Percentiles rank a stretch among this genome's conserved stretches.
Evolutionary conservation across 2,329 filamentous ascomycete species (phyloP).

Genomic region (Trichoderma citrinoviride): DNA sequence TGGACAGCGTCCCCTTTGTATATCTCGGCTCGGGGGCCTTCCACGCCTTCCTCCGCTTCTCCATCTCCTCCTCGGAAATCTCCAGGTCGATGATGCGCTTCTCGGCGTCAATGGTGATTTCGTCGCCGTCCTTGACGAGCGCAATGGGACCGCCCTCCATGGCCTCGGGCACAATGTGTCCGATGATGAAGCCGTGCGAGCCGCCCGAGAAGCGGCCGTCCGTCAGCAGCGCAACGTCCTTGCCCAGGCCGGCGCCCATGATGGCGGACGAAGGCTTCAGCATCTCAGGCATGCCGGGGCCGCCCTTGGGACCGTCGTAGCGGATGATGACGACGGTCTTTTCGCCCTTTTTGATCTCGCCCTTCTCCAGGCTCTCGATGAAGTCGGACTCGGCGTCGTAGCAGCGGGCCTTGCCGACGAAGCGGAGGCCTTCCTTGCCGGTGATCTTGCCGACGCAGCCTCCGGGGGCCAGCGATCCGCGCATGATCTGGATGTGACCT

Average conservation of each 20-base stretch:
- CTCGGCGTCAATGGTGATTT: conserved; percentile 79
- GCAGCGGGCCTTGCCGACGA: conserved; percentile 76
- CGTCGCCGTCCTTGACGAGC: conserved; percentile 76
- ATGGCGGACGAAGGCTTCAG: conserved; percentile 88
- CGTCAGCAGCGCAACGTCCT: conserved; percentile 71
- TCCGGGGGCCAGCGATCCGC: conserved; percentile 78
- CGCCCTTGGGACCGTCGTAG: conserved; percentile 91
- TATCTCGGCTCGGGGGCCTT: conserved; percentile 58
- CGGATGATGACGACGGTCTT: conserved; percentile 89
- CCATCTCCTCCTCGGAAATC: conserved; percentile 64
- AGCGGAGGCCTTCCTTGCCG: conserved; percentile 83
- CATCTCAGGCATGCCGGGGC: conserved; percentile 93
- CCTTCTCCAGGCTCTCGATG: conserved; percentile 71
- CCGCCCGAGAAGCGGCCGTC: conserved; percentile 78
- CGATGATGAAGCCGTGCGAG: conserved; percentile 82
- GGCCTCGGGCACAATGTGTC: conserved; percentile 84
- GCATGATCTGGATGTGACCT: conserved; percentile 85
- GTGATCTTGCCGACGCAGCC: conserved; percentile 93
- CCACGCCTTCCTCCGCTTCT: conserved; percentile 57
- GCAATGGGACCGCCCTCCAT: conserved; percentile 82
- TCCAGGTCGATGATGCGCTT: conserved; percentile 66
- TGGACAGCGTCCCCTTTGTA: conserved; percentile 64
- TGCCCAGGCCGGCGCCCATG: conserved; percentile 82
- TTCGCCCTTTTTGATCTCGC: conserved; percentile 77
- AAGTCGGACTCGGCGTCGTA: conserved; percentile 83